These are phyloP conservation scores for Gentiana straminea DNA, from an alignment of 257 asterid genomes.

Conservation along the genomic window DNA sequence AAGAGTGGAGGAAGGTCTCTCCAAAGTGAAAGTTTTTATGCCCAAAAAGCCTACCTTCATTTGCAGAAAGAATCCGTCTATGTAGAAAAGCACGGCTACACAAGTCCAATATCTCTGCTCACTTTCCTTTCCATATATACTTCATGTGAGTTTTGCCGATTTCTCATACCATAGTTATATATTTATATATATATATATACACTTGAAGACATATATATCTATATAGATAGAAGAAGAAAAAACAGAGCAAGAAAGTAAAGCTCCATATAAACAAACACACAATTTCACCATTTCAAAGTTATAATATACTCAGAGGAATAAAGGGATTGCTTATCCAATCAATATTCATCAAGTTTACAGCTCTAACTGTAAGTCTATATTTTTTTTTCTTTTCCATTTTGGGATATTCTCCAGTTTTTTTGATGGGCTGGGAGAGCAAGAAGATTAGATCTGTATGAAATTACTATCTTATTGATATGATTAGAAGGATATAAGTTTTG, in stretches of 20 bases:
- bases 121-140: slow-evolving; percentile 23
- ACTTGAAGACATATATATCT: slow-evolving; percentile 36
- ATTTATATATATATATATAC: slow-evolving; percentile 6
- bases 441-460: slow-evolving; percentile 43
- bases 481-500: slow-evolving; percentile 35
- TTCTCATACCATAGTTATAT: not conserved
- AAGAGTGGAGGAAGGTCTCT: slow-evolving; percentile 23
- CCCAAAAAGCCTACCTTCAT: slow-evolving; percentile 63
- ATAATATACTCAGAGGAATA: not conserved
- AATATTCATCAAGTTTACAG: slow-evolving; percentile 29
- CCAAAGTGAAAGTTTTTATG: slow-evolving; percentile 35
- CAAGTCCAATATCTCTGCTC: slow-evolving; percentile 34
- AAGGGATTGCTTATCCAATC: slow-evolving; percentile 19
- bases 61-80: slow-evolving; percentile 34
- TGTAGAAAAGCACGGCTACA: slow-evolving; percentile 22
- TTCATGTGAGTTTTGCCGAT: not conserved
- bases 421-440: slow-evolving; percentile 14
- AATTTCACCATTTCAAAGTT: too few species aligned
- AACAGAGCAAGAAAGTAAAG: slow-evolving; percentile 8
- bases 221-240: slow-evolving; percentile 1
- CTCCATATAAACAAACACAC: not conserved
- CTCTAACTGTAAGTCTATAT: slow-evolving; percentile 46
- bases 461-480: slow-evolving; percentile 14
- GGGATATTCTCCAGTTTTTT: slow-evolving; percentile 2
- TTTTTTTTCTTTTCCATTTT: slow-evolving; percentile 3